Evolutionary conservation across 1,284 basidiomycete genomes (phyloP), one percentile per base, ranked within the genome.

Genomic region (Ceratobasidium papillatum): DNA sequence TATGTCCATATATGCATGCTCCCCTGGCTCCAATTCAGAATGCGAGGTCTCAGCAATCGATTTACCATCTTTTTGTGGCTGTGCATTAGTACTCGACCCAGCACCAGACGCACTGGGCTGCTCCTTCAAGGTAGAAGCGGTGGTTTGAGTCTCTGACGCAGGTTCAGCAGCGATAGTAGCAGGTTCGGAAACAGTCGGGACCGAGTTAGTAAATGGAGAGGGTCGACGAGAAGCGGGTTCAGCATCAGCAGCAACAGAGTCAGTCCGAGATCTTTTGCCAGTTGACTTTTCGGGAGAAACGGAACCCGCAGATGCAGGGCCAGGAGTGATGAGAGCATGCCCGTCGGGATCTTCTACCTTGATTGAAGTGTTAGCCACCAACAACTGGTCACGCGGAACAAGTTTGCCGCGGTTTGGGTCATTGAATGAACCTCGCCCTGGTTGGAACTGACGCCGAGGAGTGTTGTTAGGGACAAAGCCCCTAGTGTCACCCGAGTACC

Each of bases 201-300:
- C 43, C 41, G 68, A 71, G 45, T 43, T 59, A 71, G 68, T 30
- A 71, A 71, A 71, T n/a, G 68, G 68, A 59, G 68, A 71, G 30
- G 68, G 68, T 34, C 68, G 52, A n/a, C 68, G 68, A 34, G 68
- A 71, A 19, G 68, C 38, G 34, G 68, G 68, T 49, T 71, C 68
- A 43, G 68, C 68, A 14, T 71, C 68, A 47, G 68, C 68, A 17
- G 68, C 68, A 47, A 71, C 68, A 47, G 68, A 71, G 36, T 71
- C 68, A 61, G 68, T 71, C n/a, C 68, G 54, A 71, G 68, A 59
- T 36, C 68, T 56, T 32, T 71, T 71, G 56, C 68, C 68, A 47
- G 68, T 58, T 14, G 56, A 56, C 45, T 71, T 71, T 14, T 56
- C 68, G 45, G 68, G 68, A 59, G 52, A 58, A 30, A 41, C 22